Conservation (phyloP, 495 filamentous ascomycete genomes). For the Penicillium bialowiezense region DNA sequence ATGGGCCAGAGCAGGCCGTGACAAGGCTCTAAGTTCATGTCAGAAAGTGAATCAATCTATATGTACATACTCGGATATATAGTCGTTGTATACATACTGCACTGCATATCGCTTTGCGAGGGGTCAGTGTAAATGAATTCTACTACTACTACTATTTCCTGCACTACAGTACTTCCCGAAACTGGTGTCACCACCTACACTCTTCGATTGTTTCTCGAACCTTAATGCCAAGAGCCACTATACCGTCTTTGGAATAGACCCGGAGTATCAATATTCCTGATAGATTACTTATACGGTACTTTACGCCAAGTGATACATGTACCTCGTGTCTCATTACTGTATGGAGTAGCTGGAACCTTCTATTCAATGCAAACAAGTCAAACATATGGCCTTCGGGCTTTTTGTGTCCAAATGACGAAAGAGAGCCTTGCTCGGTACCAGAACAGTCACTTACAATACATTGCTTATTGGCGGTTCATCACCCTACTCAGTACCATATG, state of each 20-base stretch:
- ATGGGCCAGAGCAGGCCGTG: conserved; percentile 19
- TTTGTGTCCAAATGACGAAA: too few species aligned
- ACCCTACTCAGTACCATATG: too few species aligned
- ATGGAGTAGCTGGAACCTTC: not conserved
- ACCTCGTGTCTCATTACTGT: not conserved
- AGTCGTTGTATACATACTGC: not conserved
- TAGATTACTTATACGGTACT: not conserved
- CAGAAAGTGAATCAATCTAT: conserved; percentile 9
- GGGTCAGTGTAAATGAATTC: too few species aligned
- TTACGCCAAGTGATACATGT: not conserved
- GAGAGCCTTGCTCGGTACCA: too few species aligned
- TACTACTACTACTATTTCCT: too few species aligned
- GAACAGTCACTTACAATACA: too few species aligned
- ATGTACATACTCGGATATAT: conserved; percentile 11
- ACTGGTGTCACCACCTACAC: not conserved
- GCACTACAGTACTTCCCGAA: too few species aligned
- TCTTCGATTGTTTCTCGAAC: not conserved
- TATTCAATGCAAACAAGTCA: not conserved
- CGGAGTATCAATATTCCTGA: not conserved
- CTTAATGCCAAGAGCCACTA: not conserved
- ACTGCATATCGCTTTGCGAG: not conserved
- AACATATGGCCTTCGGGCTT: too few species aligned
- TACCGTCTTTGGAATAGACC: not conserved
- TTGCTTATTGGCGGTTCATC: too few species aligned
- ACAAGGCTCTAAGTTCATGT: conserved; percentile 18